A percentile compares a stretch with the other conserved stretches of the same genome.
These are phyloP conservation scores for Geranomyces variabilis DNA, from an alignment of 192 early-diverging fungal genomes.

Conservation along the genomic window DNA sequence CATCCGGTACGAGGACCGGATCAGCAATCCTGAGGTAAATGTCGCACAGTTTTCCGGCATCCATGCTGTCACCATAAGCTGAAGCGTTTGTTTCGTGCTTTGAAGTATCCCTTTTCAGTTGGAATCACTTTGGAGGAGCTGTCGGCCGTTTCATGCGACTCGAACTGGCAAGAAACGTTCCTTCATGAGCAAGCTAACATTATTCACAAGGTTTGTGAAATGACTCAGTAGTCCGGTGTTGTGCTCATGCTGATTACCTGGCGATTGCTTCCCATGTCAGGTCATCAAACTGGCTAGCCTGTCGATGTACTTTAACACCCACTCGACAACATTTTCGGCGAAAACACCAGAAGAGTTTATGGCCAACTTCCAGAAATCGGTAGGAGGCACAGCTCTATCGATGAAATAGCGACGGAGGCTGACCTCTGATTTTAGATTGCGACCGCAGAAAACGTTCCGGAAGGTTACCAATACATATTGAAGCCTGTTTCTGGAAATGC, in stretches of 20 bases:
- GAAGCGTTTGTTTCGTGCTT: neutral
- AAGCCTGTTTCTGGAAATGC: slow-evolving; percentile 91
- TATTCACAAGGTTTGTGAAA: slow-evolving; percentile 88
- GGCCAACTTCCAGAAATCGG: slow-evolving; percentile 35
- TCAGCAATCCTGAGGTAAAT: slow-evolving; percentile 60
- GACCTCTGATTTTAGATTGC: slow-evolving; percentile 56
- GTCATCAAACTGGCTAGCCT: slow-evolving; percentile 69
- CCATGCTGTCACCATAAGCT: neutral
- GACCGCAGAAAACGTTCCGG: slow-evolving; percentile 56
- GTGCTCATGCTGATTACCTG: neutral
- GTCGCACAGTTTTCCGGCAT: neutral
- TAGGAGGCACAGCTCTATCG: slow-evolving; percentile 45
- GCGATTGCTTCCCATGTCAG: no score
- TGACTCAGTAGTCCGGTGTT: neutral
- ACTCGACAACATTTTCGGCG: slow-evolving; percentile 63
- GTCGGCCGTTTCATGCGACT: slow-evolving; percentile 88
- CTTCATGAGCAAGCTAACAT: slow-evolving; percentile 74
- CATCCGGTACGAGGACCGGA: slow-evolving; percentile 89
- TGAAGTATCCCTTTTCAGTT: slow-evolving; percentile 75
- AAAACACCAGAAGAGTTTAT: slow-evolving; percentile 53
- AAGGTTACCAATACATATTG: slow-evolving; percentile 80
- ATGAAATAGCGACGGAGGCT: neutral
- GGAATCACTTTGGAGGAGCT: slow-evolving; percentile 89
- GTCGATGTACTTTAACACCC: slow-evolving; percentile 88
- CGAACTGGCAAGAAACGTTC: slow-evolving; percentile 80